A percentile compares a stretch with the other conserved stretches of the same genome.
These are phyloP conservation scores for Monosporascus sp. DNA, from an alignment of 2,329 filamentous ascomycete genomes.

Conservation along the genomic window DNA sequence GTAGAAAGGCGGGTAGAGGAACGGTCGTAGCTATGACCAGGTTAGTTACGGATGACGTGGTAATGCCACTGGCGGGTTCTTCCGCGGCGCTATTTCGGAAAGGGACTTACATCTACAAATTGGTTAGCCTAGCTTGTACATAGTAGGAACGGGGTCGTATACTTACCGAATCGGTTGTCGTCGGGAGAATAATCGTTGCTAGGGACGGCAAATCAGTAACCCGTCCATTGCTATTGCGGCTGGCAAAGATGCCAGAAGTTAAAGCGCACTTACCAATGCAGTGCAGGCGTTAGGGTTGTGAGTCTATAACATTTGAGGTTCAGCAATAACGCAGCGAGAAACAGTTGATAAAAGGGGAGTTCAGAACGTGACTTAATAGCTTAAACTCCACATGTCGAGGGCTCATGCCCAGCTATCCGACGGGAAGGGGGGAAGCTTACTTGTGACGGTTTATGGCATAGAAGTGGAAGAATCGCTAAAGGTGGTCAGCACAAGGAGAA, in stretches of 20 bases:
- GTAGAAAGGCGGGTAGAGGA: conserved; percentile 32
- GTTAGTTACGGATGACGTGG: background rate
- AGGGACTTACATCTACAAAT: background rate
- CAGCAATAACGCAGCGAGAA: background rate
- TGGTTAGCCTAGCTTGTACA: background rate
- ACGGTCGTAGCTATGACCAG: conserved; percentile 27
- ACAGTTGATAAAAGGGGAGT: too few relatives aligned
- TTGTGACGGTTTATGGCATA: conserved; percentile 64
- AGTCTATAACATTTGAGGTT: conserved; percentile 24
- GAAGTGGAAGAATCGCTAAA: conserved; percentile 40
- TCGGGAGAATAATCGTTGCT: conserved; percentile 33
- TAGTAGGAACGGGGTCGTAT: background rate
- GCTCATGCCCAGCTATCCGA: too few relatives aligned
- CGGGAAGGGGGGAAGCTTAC: conserved; percentile 2
- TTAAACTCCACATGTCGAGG: too few relatives aligned
- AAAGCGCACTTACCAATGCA: conserved; percentile 33
- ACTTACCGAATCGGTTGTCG: conserved; percentile 33
- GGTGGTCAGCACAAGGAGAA: background rate
- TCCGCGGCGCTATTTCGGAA: background rate
- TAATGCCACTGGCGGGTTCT: background rate
- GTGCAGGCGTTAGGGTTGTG: conserved; percentile 54
- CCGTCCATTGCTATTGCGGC: background rate
- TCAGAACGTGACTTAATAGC: too few relatives aligned
- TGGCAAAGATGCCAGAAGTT: too few relatives aligned
- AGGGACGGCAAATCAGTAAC: too few relatives aligned